Percentiles rank a stretch among this genome's conserved stretches.
Conservation (phyloP, 176 grass and related monocot genomes). For the Cenchrus purpureus region DNA sequence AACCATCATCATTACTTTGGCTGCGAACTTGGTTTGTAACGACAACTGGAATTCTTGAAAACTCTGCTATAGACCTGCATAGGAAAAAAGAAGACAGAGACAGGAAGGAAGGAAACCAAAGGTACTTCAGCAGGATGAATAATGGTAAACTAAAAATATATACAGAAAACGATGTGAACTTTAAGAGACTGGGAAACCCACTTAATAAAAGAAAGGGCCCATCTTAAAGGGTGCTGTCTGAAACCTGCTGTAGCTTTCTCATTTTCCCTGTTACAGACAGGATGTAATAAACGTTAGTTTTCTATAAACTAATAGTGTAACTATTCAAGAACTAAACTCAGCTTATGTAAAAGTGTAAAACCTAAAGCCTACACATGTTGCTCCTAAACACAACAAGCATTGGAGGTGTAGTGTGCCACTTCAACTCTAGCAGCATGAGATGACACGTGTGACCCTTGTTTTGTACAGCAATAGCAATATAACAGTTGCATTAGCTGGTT, state of each 20-base stretch:
- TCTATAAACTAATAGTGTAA: not conserved
- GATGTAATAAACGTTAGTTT: conserved; percentile 28
- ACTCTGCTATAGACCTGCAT: conserved; percentile 82
- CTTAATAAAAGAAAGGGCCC: conserved; percentile 98
- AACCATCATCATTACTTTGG: conserved; percentile 74
- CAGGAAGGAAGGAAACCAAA: conserved; percentile 24
- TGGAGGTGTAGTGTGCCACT: not conserved
- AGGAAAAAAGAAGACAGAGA: conserved; percentile 18
- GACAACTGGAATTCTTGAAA: conserved; percentile 82
- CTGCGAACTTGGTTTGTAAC: conserved; percentile 97
- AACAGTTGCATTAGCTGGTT: not conserved
- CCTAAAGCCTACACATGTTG: not conserved
- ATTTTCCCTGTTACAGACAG: conserved; percentile 60
- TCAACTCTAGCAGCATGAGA: not conserved
- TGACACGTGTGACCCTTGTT: conserved; percentile 1
- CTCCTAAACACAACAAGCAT: not conserved
- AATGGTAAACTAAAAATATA: conserved; percentile 18
- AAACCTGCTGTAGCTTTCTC: conserved; percentile 53
- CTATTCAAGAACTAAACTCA: not conserved
- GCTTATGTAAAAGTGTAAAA: not conserved
- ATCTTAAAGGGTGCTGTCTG: conserved; percentile 69
- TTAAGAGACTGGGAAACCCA: conserved; percentile 35
- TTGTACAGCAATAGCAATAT: not conserved
- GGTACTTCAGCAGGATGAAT: conserved; percentile 17
- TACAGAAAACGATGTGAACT: conserved; percentile 1